phyloP scores from a whole-genome alignment of 2,329 filamentous ascomycete species.

The Ambrosiella beaveri region DNA sequence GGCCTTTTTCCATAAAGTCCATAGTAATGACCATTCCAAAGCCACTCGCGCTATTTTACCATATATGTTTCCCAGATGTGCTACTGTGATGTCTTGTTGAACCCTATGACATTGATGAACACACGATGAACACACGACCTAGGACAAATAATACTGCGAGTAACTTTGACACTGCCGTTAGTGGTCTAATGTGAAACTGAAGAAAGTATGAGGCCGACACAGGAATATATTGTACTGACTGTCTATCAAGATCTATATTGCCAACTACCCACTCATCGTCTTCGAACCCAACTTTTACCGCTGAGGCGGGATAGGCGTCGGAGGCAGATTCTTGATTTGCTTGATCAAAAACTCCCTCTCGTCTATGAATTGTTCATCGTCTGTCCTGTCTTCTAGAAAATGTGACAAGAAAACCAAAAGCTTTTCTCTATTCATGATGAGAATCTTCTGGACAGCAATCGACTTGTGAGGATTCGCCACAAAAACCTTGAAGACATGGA shows the following conservation, averaged over 20 bases:
- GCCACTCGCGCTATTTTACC: neutral
- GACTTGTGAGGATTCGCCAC: conserved; percentile 98
- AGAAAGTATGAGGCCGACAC: no score
- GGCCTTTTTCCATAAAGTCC: neutral
- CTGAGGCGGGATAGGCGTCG: conserved; percentile 36
- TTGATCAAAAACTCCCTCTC: conserved; percentile 95
- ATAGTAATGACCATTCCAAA: neutral
- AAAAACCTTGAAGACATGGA: conserved; percentile 99
- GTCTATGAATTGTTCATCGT: conserved; percentile 96
- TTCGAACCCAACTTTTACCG: conserved; percentile 18
- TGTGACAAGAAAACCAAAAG: conserved; percentile 75
- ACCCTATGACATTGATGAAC: neutral
- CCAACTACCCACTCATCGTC: neutral
- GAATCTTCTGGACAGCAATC: conserved; percentile 82
- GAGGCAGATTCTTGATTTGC: conserved; percentile 61
- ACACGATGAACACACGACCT: no score
- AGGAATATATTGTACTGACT: neutral
- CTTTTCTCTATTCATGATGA: conserved; percentile 90
- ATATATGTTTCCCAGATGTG: neutral
- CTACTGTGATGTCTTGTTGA: neutral
- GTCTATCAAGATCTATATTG: neutral
- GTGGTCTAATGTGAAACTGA: no score
- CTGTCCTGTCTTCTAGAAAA: conserved; percentile 85
- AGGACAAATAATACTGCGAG: no score
- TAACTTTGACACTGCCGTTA: no score